phyloP scores from a whole-genome alignment of 1,284 basidiomycete species.

The Kwoniella shivajii region DNA sequence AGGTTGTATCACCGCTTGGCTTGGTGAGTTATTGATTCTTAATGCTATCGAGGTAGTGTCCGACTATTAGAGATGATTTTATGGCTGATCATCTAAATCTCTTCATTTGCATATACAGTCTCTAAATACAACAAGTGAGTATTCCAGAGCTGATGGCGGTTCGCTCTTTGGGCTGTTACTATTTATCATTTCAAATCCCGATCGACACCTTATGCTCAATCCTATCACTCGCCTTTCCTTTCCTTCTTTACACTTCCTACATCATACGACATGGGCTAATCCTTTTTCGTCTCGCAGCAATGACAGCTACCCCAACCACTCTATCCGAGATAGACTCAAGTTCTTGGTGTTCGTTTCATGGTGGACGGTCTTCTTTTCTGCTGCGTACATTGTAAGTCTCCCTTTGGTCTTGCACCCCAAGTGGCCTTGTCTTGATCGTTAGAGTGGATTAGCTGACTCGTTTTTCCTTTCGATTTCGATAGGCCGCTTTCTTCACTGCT shows the following conservation, averaged over 20 bases:
- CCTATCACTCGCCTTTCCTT: no score
- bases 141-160: no score
- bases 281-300: slow-evolving; percentile 11
- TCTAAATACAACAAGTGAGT: slow-evolving; percentile 33
- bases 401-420: not conserved
- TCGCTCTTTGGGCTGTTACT: no score
- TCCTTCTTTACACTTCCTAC: not conserved
- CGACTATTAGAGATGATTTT: not conserved
- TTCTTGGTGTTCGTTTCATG: slow-evolving; percentile 54
- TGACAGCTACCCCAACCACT: slow-evolving; percentile 39
- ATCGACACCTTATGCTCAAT: not conserved
- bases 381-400: slow-evolving; percentile 38
- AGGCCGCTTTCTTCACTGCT: slow-evolving; percentile 43
- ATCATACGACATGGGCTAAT: slow-evolving; percentile 2
- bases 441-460: not conserved
- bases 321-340: slow-evolving; percentile 47
- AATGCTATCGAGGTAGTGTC: no score
- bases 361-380: slow-evolving; percentile 54
- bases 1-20: slow-evolving; percentile 47
- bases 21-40: slow-evolving; percentile 33
- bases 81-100: not conserved
- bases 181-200: no score
- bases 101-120: slow-evolving; percentile 14
- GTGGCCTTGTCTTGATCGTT: not conserved
- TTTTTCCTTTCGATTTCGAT: no score